Percentiles rank a stretch among this genome's conserved stretches.
These are phyloP conservation scores for Macaranga tanarius DNA, from an alignment of 441 rosid genomes.

Conservation along the genomic window DNA sequence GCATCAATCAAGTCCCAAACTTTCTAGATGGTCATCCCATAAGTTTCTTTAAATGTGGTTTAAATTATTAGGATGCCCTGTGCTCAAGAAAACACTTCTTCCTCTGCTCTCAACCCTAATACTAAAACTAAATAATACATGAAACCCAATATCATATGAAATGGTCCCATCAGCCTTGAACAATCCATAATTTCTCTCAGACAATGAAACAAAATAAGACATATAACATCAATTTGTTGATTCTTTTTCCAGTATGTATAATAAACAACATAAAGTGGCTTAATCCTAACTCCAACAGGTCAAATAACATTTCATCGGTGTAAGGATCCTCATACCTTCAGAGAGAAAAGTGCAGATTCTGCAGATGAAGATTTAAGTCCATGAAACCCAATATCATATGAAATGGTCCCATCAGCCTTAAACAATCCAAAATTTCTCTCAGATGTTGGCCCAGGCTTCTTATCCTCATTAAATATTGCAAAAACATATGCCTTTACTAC, in stretches of 20 bases:
- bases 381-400: slow-evolving; percentile 74
- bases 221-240: not conserved
- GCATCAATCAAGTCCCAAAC: too few relatives aligned
- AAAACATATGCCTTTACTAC: slow-evolving; percentile 73
- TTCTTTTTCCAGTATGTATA: not conserved
- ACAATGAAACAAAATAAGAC: slow-evolving; percentile 17
- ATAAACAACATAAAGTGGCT: not conserved
- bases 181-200: slow-evolving; percentile 88
- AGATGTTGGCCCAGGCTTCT: slow-evolving; percentile 78
- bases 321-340: slow-evolving; percentile 58
- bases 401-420: slow-evolving; percentile 82
- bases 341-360: slow-evolving; percentile 37
- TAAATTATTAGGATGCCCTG: too few relatives aligned
- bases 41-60: too few relatives aligned
- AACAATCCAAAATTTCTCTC: slow-evolving; percentile 88
- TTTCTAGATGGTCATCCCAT: too few relatives aligned
- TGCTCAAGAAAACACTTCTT: too few relatives aligned
- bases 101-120: too few relatives aligned
- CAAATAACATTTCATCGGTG: slow-evolving; percentile 8
- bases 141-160: slow-evolving; percentile 74
- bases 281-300: not conserved
- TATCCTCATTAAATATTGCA: slow-evolving; percentile 79
- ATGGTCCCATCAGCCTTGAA: slow-evolving; percentile 88
- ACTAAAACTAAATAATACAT: slow-evolving; percentile 23
- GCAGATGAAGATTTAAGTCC: slow-evolving; percentile 72